These are phyloP conservation scores for Thermomyces lanuginosus DNA, from an alignment of 2,329 filamentous ascomycete genomes.

Conservation along the genomic window DNA sequence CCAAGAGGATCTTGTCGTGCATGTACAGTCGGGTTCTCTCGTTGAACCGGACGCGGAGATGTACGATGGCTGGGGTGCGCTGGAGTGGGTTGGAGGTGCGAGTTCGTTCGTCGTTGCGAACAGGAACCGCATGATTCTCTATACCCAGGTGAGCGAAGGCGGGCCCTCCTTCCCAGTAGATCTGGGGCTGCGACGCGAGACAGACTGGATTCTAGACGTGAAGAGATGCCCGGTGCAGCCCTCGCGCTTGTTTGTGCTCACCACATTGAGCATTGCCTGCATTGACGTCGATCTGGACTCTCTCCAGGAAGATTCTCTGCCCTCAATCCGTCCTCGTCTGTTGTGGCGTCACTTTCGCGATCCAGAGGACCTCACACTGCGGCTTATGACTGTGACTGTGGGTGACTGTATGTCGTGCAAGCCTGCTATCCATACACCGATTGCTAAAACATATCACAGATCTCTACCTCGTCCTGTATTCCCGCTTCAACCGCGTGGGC, in stretches of 20 bases:
- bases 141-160: conserved; percentile 14
- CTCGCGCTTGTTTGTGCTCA: conserved; percentile 37
- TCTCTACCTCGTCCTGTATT: conserved; percentile 25
- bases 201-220: conserved; percentile 41
- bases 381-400: conserved; percentile 18
- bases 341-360: conserved; percentile 40
- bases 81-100: conserved; percentile 25
- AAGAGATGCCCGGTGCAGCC: conserved; percentile 25
- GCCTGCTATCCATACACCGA: not conserved
- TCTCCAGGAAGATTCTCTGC: conserved; percentile 10
- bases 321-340: conserved; percentile 24
- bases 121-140: conserved; percentile 27
- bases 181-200: conserved; percentile 19
- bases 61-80: conserved; percentile 29
- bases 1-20: conserved; percentile 14
- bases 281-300: conserved; percentile 25
- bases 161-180: conserved; percentile 17
- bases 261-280: conserved; percentile 34
- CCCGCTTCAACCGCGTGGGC: conserved; percentile 20
- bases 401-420: conserved; percentile 20
- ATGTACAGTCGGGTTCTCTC: conserved; percentile 17
- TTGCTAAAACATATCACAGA: conserved; percentile 11
- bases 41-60: conserved; percentile 6
- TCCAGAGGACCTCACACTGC: conserved; percentile 36
- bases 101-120: conserved; percentile 36